phyloP scores from a whole-genome alignment of 805 yeast genomes.

The Ogataea ganodermae region DNA sequence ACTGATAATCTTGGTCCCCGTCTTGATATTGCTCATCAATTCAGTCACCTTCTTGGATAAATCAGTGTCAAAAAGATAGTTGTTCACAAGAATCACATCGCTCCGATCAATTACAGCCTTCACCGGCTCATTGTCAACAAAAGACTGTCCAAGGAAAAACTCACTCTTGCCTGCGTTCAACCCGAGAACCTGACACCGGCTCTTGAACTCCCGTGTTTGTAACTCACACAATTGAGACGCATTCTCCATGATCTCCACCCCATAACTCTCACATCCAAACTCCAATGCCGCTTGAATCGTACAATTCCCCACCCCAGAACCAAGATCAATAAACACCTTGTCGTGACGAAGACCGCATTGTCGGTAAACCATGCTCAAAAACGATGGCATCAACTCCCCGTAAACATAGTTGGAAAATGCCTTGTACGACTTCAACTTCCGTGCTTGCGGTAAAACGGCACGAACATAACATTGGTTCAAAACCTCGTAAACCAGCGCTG shows the following conservation, averaged over 20 bases:
- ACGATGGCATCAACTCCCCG: constrained; percentile 84
- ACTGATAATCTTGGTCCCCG: constrained; percentile 79
- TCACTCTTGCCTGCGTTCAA: constrained; percentile 55
- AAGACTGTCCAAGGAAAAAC: constrained; percentile 68
- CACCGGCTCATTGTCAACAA: constrained; percentile 65
- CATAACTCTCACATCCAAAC: constrained; percentile 80
- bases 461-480: constrained; percentile 74
- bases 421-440: constrained; percentile 64
- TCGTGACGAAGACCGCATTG: constrained; percentile 55
- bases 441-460: constrained; percentile 73
- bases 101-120: constrained; percentile 54
- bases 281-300: constrained; percentile 87
- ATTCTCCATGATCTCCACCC: constrained; percentile 86
- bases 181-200: constrained; percentile 65
- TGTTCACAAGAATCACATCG: constrained; percentile 77
- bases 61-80: constrained; percentile 78
- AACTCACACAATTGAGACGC: constrained; percentile 68
- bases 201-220: constrained; percentile 60
- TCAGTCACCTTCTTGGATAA: constrained; percentile 67
- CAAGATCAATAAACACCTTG: constrained; percentile 78
- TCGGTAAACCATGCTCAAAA: constrained; percentile 64
- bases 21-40: constrained; percentile 60
- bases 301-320: constrained; percentile 95
- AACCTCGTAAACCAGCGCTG: constrained; percentile 60
- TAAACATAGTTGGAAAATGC: constrained; percentile 91